Conservation (phyloP, 2,329 filamentous ascomycete genomes). For the Ophiostoma fasciatum region DNA sequence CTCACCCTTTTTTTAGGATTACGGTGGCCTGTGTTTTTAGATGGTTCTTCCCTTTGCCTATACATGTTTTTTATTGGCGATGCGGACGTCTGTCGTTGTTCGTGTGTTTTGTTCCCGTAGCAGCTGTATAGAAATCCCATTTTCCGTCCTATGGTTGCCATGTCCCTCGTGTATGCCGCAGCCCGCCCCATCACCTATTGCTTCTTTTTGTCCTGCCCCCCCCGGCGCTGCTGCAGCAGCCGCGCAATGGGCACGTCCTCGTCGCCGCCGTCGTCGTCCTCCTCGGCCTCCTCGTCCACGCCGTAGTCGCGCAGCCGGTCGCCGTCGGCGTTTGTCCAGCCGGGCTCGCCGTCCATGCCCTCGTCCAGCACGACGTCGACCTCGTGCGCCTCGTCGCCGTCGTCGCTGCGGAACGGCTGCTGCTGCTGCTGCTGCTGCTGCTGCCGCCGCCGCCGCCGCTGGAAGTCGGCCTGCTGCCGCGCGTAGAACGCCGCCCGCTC, state of each 20-base stretch:
- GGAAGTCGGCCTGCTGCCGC: constrained; percentile 33
- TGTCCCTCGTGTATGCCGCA: too few species aligned
- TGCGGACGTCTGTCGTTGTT: constrained; percentile 10
- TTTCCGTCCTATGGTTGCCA: too few species aligned
- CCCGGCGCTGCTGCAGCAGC: constrained; percentile 44
- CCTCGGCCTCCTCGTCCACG: constrained; percentile 60
- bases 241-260: constrained; percentile 53
- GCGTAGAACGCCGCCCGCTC: constrained; percentile 32
- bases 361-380: constrained; percentile 14
- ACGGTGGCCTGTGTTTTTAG: not conserved
- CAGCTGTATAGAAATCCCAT: not conserved
- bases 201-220: constrained; percentile 13
- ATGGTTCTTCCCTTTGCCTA: not conserved
- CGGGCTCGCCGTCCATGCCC: constrained; percentile 33
- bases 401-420: too few species aligned
- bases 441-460: constrained; percentile 16
- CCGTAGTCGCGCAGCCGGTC: constrained; percentile 63
- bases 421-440: too few species aligned
- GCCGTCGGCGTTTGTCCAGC: constrained; percentile 63
- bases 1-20: constrained; percentile 1
- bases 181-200: too few species aligned
- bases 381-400: too few species aligned
- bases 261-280: constrained; percentile 27
- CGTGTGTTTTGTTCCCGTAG: not conserved
- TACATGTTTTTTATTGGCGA: not conserved